These are phyloP conservation scores for Colletotrichum aenigma DNA, from an alignment of 2,329 filamentous ascomycete species.

Conservation along the genomic window DNA sequence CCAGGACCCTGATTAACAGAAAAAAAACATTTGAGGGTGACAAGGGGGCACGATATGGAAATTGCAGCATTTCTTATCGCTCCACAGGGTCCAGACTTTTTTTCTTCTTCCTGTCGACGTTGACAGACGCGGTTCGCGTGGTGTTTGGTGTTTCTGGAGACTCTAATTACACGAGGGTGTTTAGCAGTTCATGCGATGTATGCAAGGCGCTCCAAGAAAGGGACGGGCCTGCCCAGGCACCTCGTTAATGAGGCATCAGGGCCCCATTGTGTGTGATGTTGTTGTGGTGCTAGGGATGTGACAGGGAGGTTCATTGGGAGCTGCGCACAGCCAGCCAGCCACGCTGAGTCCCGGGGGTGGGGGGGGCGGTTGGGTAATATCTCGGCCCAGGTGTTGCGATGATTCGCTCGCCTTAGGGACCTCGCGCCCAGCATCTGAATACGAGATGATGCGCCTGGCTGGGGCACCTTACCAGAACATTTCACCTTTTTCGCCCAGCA, in stretches of 20 bases:
- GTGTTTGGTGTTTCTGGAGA: neutral
- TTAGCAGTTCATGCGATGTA: neutral
- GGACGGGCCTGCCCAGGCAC: neutral
- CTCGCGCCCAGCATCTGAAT: neutral
- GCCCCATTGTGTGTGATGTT: neutral
- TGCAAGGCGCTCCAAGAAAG: neutral
- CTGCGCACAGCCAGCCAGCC: conserved; percentile 7
- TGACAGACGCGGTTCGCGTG: neutral
- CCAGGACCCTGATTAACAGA: conserved; percentile 13
- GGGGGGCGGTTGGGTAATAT: neutral
- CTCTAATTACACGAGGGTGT: neutral
- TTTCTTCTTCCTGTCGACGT: neutral
- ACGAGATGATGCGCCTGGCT: conserved; percentile 1
- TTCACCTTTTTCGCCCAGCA: neutral
- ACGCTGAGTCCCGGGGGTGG: neutral
- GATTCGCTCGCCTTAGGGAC: neutral
- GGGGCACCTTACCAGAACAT: neutral
- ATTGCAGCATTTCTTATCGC: conserved; percentile 1
- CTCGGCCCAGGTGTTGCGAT: neutral
- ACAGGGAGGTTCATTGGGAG: conserved; percentile 3
- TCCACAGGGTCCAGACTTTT: neutral
- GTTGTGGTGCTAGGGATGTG: neutral
- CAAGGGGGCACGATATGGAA: neutral
- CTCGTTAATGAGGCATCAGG: neutral
- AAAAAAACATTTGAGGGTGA: neutral